Conservation (phyloP, 441 rosid species). For the Erodium trifolium region DNA sequence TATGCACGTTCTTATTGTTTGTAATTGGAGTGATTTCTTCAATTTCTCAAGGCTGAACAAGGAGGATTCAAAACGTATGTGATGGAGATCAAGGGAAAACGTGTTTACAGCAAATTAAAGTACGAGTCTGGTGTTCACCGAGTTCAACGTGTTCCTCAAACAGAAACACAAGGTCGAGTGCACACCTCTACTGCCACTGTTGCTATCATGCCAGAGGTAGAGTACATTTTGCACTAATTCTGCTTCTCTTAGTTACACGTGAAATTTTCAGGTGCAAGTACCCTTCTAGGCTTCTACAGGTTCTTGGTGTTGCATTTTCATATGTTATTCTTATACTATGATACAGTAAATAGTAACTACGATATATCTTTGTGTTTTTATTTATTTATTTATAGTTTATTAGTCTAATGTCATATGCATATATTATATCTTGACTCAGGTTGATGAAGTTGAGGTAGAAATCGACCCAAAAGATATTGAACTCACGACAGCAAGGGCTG, state of each 20-base stretch:
- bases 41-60: constrained; percentile 58
- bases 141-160: constrained; percentile 95
- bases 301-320: neutral
- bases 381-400: neutral
- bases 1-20: constrained; percentile 10
- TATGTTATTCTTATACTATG: constrained; percentile 3
- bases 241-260: constrained; percentile 5
- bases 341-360: neutral
- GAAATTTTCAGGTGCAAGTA: neutral
- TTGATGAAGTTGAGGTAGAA: constrained; percentile 91
- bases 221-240: constrained; percentile 11
- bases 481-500: constrained; percentile 89
- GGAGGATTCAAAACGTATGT: constrained; percentile 94
- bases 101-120: constrained; percentile 87
- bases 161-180: constrained; percentile 87
- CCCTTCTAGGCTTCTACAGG: neutral
- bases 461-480: constrained; percentile 92
- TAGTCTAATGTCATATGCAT: constrained; percentile 5
- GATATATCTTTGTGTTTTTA: neutral
- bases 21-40: constrained; percentile 18
- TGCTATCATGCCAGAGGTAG: constrained; percentile 96
- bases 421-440: constrained; percentile 35
- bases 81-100: constrained; percentile 79
- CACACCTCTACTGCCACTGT: constrained; percentile 97
- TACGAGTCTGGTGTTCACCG: constrained; percentile 94